phyloP scores from a whole-genome alignment of 2,329 filamentous ascomycete genomes.

The Beauveria brongniartii region DNA sequence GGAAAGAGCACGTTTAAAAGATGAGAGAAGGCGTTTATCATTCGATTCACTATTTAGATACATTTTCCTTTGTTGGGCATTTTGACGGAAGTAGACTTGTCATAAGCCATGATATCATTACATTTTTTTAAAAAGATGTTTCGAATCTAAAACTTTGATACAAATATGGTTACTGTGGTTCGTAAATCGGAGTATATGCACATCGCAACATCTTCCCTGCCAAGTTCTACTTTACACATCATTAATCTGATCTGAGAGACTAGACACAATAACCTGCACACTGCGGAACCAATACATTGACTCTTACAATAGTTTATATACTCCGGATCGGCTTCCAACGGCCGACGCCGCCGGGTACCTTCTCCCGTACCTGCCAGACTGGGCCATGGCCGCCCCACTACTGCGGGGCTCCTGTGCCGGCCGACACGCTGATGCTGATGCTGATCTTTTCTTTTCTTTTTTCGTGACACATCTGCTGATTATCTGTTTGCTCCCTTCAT shows the following conservation, averaged over 20 bases:
- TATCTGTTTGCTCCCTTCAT: background rate
- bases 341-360: background rate
- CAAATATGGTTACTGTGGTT: too few relatives aligned
- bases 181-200: too few relatives aligned
- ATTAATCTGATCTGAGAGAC: too few relatives aligned
- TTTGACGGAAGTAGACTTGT: background rate
- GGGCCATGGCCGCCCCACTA: background rate
- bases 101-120: background rate
- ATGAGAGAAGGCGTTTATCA: background rate
- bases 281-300: accelerated
- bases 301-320: background rate
- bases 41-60: background rate
- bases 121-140: too few relatives aligned
- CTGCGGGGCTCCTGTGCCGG: background rate
- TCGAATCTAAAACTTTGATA: too few relatives aligned
- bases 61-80: background rate
- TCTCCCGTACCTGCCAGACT: constrained; percentile 2
- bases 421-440: background rate
- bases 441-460: background rate
- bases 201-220: too few relatives aligned
- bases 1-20: background rate
- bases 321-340: background rate
- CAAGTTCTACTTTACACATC: too few relatives aligned
- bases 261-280: too few relatives aligned
- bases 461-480: background rate